phyloP scores from a whole-genome alignment of 2,329 filamentous ascomycete genomes.

The Ceratocystis alfenasii region DNA sequence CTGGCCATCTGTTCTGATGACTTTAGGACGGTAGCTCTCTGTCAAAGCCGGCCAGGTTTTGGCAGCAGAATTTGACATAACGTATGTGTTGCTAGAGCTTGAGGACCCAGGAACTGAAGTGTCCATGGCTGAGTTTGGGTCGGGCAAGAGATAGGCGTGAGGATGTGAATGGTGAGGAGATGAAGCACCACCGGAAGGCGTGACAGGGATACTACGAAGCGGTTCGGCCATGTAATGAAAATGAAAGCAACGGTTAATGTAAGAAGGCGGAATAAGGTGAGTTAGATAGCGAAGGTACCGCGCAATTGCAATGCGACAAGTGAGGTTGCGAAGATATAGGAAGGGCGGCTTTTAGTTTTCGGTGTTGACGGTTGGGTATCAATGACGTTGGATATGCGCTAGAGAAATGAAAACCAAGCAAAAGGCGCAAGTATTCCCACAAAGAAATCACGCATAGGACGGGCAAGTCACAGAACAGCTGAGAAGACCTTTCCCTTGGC shows the following conservation, averaged over 20 bases:
- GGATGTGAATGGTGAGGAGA: neutral
- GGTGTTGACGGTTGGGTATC: neutral
- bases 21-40: slow-evolving; percentile 73
- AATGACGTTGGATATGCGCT: slow-evolving; percentile 21
- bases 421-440: neutral
- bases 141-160: neutral
- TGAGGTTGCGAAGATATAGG: neutral
- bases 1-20: slow-evolving; percentile 65
- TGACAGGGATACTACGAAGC: neutral
- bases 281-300: neutral
- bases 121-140: slow-evolving; percentile 27
- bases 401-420: neutral
- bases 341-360: neutral
- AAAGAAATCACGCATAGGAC: neutral
- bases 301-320: neutral
- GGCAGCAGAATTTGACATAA: slow-evolving; percentile 77
- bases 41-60: slow-evolving; percentile 47
- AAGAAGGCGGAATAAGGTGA: neutral
- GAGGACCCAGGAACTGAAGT: slow-evolving; percentile 34
- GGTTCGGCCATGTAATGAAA: neutral
- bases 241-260: neutral
- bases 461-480: no score
- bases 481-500: neutral
- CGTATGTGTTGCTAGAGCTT: slow-evolving; percentile 66
- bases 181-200: neutral